phyloP scores from a whole-genome alignment of 1,284 basidiomycete species.

The Malassezia arunalokei region DNA sequence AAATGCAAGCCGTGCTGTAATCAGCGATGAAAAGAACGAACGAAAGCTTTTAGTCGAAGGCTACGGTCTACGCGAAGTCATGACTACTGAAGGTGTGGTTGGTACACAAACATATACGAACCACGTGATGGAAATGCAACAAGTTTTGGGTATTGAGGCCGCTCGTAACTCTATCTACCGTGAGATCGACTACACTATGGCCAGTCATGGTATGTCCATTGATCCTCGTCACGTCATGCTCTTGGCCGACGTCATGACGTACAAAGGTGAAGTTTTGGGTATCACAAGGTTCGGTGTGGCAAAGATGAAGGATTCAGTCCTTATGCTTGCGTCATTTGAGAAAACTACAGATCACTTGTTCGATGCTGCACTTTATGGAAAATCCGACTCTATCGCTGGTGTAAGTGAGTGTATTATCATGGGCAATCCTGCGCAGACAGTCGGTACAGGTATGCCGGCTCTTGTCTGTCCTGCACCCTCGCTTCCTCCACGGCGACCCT shows the following conservation, averaged over 20 bases:
- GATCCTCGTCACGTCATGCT: slow-evolving; percentile 98
- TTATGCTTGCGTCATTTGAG: slow-evolving; percentile 98
- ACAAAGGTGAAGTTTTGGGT: slow-evolving; percentile 97
- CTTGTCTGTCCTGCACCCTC: slow-evolving; percentile 24
- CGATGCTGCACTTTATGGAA: slow-evolving; percentile 89
- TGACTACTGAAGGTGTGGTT: slow-evolving; percentile 91
- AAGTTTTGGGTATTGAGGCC: slow-evolving; percentile 93
- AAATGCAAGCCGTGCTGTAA: slow-evolving; percentile 36
- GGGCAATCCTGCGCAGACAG: slow-evolving; percentile 91
- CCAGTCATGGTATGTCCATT: slow-evolving; percentile 92
- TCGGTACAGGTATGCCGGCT: slow-evolving; percentile 64
- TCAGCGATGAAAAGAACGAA: slow-evolving; percentile 42
- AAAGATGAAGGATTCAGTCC: slow-evolving; percentile 98
- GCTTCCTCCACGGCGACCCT: slow-evolving; percentile 23
- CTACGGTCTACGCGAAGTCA: slow-evolving; percentile 91
- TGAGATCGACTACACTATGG: slow-evolving; percentile 92
- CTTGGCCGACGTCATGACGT: slow-evolving; percentile 95
- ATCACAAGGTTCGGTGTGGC: slow-evolving; percentile 99
- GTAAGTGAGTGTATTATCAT: slow-evolving; percentile 99
- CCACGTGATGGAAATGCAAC: slow-evolving; percentile 88
- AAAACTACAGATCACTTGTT: slow-evolving; percentile 99
- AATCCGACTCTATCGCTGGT: slow-evolving; percentile 85
- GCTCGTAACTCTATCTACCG: slow-evolving; percentile 88
- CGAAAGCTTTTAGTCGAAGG: slow-evolving; percentile 54
- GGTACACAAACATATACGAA: slow-evolving; percentile 88